A percentile compares a stretch with the other conserved stretches of the same genome.
Conservation (phyloP, 208 protist genomes). For the Wallacemonas sp. region DNA sequence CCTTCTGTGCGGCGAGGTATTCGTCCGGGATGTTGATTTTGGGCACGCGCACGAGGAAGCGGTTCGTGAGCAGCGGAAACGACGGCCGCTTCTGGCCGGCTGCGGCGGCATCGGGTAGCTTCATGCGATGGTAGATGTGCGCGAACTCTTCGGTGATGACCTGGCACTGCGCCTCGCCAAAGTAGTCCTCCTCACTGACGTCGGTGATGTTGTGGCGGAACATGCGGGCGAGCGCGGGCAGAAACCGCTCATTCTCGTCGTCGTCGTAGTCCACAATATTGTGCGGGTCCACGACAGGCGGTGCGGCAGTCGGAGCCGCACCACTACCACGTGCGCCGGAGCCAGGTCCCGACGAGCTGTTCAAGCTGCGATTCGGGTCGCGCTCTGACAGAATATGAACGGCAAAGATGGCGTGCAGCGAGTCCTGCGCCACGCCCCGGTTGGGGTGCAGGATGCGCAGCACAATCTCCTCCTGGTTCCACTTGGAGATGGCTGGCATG, state of each 20-base stretch:
- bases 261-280: conserved; percentile 1
- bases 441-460: conserved; percentile 50
- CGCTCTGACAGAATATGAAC: conserved; percentile 34
- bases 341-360: neutral
- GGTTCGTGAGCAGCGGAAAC: conserved; percentile 40
- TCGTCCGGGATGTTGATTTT: conserved; percentile 24
- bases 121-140: conserved; percentile 41
- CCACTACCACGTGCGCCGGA: neutral
- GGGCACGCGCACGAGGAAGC: conserved; percentile 47
- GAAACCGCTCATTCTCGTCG: conserved; percentile 16
- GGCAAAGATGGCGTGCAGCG: conserved; percentile 50
- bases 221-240: conserved; percentile 56
- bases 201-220: conserved; percentile 49
- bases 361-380: neutral
- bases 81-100: conserved; percentile 11
- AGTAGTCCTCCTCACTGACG: conserved; percentile 65
- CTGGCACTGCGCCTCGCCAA: conserved; percentile 55
- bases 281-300: neutral
- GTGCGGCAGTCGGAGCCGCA: neutral
- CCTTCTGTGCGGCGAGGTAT: conserved; percentile 19
- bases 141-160: conserved; percentile 64
- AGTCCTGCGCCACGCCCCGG: conserved; percentile 46
- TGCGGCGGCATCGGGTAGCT: conserved; percentile 5
- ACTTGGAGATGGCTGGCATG: conserved; percentile 26
- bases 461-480: conserved; percentile 32